Evolutionary conservation across 2,329 filamentous ascomycete species (phyloP), one percentile per base, ranked within the genome.

Genomic region (Aspergillus pseudoterreus): DNA sequence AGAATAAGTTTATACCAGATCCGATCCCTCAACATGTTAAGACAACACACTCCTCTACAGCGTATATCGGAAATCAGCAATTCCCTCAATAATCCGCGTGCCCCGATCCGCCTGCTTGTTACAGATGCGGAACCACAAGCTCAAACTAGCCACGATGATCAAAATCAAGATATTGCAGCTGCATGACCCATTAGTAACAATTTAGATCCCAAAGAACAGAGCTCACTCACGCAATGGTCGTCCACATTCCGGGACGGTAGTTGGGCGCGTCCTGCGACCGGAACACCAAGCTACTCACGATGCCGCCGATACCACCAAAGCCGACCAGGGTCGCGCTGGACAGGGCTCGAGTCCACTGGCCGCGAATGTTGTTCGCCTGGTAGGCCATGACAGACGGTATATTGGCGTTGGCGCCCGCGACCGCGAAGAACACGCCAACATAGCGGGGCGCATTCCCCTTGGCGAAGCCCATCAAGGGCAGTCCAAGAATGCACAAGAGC

Each of bases 281-380:
- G 72, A 92, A 92, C 10, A 92, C 84, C 50, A 89, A 75, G 57
- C 82, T 83, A 15, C 88, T 88, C 1, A 83, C 81, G 57, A 94
- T 92, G 22, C 89, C 89, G 33, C 89, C 89, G 21, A 94, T 76
- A 2, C 87, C 88, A 5, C 88, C 88, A 43, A 87, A 83, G 1
- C 85, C 86, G 2, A 94, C 87, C 3, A 92, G 78, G 0, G 85
- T 86, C 2, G 89, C 87, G 52, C 83, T 87, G 67, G 83, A 86
- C 59, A 92, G 84, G 1, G 88, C 88, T 46, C 90, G 82, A 75
- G 92, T 94, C 88, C 89, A 94, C 73, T 92, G 88, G 0, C 88
- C 90, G 49, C 88, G 84, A 63, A 94, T 86, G 70, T 94, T 94
- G 73, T 92, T 94, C 38, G 88, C 87, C 73, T 92, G 89, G 74